phyloP scores from a whole-genome alignment of 257 asterid species.

The Plantago elongata region DNA sequence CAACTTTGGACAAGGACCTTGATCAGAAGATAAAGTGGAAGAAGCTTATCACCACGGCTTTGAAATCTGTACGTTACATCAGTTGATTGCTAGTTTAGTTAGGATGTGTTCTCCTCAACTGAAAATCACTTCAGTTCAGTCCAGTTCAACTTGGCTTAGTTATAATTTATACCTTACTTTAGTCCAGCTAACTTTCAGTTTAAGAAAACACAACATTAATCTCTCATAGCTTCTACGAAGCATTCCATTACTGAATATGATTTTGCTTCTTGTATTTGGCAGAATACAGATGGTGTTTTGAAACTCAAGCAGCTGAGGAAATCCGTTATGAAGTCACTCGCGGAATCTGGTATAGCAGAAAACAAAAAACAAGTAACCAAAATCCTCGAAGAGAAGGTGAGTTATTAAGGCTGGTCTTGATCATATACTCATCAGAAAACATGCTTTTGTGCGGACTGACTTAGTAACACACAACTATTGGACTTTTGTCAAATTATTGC shows the following conservation, averaged over 20 bases:
- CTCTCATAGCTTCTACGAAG: neutral
- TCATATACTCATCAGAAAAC: too few relatives aligned
- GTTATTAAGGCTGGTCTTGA: neutral
- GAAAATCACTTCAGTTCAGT: too few relatives aligned
- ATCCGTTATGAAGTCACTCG: constrained; percentile 43
- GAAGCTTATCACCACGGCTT: constrained; percentile 66
- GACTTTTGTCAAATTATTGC: constrained; percentile 1
- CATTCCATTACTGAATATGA: neutral
- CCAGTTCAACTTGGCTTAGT: too few relatives aligned
- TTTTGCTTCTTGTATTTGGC: constrained; percentile 30
- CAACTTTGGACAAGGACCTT: constrained; percentile 20
- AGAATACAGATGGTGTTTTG: constrained; percentile 57
- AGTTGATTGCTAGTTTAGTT: neutral
- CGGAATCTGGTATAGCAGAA: constrained; percentile 50
- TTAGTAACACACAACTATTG: too few relatives aligned
- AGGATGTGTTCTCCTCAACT: too few relatives aligned
- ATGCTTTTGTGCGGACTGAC: too few relatives aligned
- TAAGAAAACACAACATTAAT: too few relatives aligned
- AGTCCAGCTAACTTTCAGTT: too few relatives aligned
- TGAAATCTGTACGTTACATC: constrained; percentile 59
- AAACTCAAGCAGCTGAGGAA: constrained; percentile 65
- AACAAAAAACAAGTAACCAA: constrained; percentile 40
- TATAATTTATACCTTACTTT: too few relatives aligned
- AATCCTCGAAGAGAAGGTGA: constrained; percentile 57
- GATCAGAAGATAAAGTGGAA: constrained; percentile 67